Evolutionary conservation across 768 basidiomycete species (phyloP).

Genomic region (Harrya chromipes): DNA sequence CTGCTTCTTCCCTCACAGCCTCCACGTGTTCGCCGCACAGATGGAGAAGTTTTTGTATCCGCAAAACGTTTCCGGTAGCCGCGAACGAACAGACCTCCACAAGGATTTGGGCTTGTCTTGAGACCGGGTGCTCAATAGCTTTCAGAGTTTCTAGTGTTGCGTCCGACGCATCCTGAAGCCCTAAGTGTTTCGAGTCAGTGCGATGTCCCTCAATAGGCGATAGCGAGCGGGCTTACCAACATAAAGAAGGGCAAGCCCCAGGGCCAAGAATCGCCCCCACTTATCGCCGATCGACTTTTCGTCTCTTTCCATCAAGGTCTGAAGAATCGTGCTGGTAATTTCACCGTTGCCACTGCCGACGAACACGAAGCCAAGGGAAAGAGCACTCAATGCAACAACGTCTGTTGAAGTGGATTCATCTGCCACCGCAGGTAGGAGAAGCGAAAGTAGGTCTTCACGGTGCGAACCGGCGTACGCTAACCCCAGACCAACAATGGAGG

Average conservation of each 20-base stretch:
- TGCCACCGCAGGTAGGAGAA: constrained; percentile 77
- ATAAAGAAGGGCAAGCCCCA: constrained; percentile 88
- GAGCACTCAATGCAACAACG: constrained; percentile 77
- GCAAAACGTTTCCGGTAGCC: constrained; percentile 92
- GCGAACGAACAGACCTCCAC: constrained; percentile 94
- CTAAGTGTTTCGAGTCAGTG: constrained; percentile 39
- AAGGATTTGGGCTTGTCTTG: constrained; percentile 86
- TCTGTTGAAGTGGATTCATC: constrained; percentile 89
- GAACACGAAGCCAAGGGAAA: constrained; percentile 92
- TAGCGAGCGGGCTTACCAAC: constrained; percentile 55
- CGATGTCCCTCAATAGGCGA: background rate
- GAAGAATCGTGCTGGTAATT: constrained; percentile 82
- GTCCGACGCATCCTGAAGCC: constrained; percentile 89
- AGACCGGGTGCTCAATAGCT: constrained; percentile 89
- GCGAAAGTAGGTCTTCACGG: constrained; percentile 73
- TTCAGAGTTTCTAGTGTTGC: constrained; percentile 92
- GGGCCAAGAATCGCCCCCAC: constrained; percentile 88
- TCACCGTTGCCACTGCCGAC: constrained; percentile 96
- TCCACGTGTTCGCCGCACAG: constrained; percentile 91
- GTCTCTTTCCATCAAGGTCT: constrained; percentile 84
- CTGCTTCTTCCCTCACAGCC: constrained; percentile 33
- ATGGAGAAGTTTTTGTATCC: constrained; percentile 89
- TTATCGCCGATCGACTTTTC: constrained; percentile 82
- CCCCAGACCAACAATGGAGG: constrained; percentile 89
- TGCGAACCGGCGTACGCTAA: constrained; percentile 95